These are phyloP conservation scores for Tricholoma saponaceum DNA, from an alignment of 768 basidiomycete genomes.

Conservation along the genomic window DNA sequence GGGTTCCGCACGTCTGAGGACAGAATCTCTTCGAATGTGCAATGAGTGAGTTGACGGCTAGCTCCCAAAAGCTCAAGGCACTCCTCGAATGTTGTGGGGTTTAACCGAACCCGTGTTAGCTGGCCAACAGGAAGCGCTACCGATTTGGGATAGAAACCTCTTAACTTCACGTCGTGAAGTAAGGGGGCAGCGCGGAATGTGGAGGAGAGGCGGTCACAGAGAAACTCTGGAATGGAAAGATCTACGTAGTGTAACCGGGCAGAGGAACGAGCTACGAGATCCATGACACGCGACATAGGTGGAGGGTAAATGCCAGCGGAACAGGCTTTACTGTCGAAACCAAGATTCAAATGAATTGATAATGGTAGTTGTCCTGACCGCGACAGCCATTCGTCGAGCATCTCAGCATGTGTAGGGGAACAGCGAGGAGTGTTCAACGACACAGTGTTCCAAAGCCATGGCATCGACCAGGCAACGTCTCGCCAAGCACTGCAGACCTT, in stretches of 20 bases:
- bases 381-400: conserved; percentile 24
- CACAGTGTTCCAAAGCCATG: conserved; percentile 23
- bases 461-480: conserved; percentile 26
- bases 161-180: conserved; percentile 10
- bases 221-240: conserved; percentile 15
- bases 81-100: conserved; percentile 16
- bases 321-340: not conserved
- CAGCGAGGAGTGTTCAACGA: conserved; percentile 15
- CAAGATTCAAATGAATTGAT: conserved; percentile 11
- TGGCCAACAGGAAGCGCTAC: conserved; percentile 11
- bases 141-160: conserved; percentile 10
- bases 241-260: conserved; percentile 12
- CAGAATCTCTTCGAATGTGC: conserved; percentile 14
- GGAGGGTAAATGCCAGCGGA: not conserved
- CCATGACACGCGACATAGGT: conserved; percentile 12
- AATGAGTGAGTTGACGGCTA: conserved; percentile 12
- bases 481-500: conserved; percentile 25
- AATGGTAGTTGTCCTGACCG: conserved; percentile 23
- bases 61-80: conserved; percentile 11
- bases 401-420: conserved; percentile 12
- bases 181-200: conserved; percentile 11
- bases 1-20: conserved; percentile 17
- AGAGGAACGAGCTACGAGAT: conserved; percentile 12
- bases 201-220: conserved; percentile 8
- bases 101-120: conserved; percentile 12